Evolutionary conservation across 2,329 filamentous ascomycete species (phyloP), one percentile per base, ranked within the genome.

Genomic region (Colletotrichum magnum): DNA sequence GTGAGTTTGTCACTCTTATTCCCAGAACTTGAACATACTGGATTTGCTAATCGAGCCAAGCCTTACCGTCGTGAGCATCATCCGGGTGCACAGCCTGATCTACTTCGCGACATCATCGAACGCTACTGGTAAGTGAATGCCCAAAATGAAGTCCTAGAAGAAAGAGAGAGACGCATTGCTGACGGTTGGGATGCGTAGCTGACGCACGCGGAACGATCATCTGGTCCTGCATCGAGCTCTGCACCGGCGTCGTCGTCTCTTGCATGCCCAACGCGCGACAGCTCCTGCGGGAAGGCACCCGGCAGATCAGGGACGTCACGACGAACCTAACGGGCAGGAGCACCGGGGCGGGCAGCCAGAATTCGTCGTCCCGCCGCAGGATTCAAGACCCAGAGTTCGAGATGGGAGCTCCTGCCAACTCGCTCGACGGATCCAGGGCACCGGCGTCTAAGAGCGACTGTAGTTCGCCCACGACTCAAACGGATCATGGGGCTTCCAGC

Each of bases 21-120:
- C n/a, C n/a, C n/a, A n/a, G n/a, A n/a, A n/a, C n/a, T n/a, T n/a
- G n/a, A n/a, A n/a, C n/a, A n/a, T n/a, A n/a, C n/a, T 26, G 24
- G 5, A 4, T 39, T 21, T 10, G 4, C 18, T 18, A 18, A 18
- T n/a, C n/a, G n/a, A n/a, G n/a, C n/a, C 18, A 18, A 81, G 78
- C 3, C 77, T 79, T 5, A 79, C 77, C 0, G 64, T 77, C 0
- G 74, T 79, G 15, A 77, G 74, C 41, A 74, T 77, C 6, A 69
- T 81, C 6, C 78, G 80, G 4, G 41, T 64, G n/a, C 28, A 21
- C 6, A 64, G 60, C 0, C 66, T 88, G 9, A 54, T 86, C 10
- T 87, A 88, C 74, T 86, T 87, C 72, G 58, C 77, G 2, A 64
- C 65, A 21, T 54, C 60, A 13, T 52, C 54, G 15, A 68, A 64